phyloP scores from a whole-genome alignment of 179 eudicot species.

The Drosera spatulata region DNA sequence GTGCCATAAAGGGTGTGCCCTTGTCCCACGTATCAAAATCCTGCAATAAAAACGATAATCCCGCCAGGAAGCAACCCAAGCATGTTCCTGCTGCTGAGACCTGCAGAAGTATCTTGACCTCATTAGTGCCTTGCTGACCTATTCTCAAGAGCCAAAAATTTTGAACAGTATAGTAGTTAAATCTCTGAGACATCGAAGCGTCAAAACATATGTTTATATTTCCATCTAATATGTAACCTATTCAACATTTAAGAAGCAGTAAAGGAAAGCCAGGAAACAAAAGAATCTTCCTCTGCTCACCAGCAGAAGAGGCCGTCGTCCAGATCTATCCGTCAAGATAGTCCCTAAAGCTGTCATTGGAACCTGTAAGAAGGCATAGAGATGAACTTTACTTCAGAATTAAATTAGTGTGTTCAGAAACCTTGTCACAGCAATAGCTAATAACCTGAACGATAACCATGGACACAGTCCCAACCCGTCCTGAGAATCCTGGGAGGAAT shows the following conservation, averaged over 20 bases:
- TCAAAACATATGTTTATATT: too few relatives aligned
- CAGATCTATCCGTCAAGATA: conserved; percentile 63
- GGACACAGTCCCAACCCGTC: conserved; percentile 51
- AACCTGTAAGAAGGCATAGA: conserved; percentile 32
- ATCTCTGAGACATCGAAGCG: too few relatives aligned
- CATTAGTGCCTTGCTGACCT: too few relatives aligned
- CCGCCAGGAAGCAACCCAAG: conserved; percentile 48
- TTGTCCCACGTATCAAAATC: conserved; percentile 34
- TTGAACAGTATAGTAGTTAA: too few relatives aligned
- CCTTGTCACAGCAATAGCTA: background rate
- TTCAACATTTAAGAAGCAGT: background rate
- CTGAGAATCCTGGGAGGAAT: conserved; percentile 54
- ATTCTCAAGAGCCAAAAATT: too few relatives aligned
- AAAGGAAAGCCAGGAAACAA: background rate
- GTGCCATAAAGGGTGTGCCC: conserved; percentile 51
- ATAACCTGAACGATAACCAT: conserved; percentile 68
- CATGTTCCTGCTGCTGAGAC: conserved; percentile 75
- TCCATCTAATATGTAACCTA: background rate
- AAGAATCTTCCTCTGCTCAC: conserved; percentile 17
- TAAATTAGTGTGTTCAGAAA: background rate
- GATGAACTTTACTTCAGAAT: background rate
- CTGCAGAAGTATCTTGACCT: conserved; percentile 16
- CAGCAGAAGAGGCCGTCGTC: conserved; percentile 64
- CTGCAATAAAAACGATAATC: conserved; percentile 60
- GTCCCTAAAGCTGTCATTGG: conserved; percentile 59